phyloP scores from a whole-genome alignment of 2,329 filamentous ascomycete genomes.

The Penicillium thymicola region DNA sequence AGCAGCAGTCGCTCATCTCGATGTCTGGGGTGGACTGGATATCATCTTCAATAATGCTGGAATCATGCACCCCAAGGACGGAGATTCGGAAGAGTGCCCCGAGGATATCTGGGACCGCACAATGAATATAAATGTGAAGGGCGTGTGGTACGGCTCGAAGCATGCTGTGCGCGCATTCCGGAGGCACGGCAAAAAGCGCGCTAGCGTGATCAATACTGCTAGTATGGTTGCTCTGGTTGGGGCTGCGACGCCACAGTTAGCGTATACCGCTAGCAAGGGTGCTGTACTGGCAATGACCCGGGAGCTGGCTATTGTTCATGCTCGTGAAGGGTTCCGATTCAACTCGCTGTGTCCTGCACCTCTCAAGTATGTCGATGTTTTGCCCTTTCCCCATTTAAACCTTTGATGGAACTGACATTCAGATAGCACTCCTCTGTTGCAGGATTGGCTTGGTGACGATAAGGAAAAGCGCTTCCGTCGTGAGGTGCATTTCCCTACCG shows the following conservation, averaged over 20 bases:
- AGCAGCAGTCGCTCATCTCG: slow-evolving; percentile 68
- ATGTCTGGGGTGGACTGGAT: slow-evolving; percentile 83
- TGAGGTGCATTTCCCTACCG: slow-evolving; percentile 84
- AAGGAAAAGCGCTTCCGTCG: slow-evolving; percentile 73
- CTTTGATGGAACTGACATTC: slow-evolving; percentile 24
- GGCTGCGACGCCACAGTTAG: slow-evolving; percentile 81
- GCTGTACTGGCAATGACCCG: slow-evolving; percentile 86
- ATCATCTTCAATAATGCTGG: slow-evolving; percentile 97
- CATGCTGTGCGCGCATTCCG: slow-evolving; percentile 81
- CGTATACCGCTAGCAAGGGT: slow-evolving; percentile 92
- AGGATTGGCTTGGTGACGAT: slow-evolving; percentile 92
- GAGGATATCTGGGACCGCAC: slow-evolving; percentile 94
- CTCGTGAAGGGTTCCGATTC: slow-evolving; percentile 83
- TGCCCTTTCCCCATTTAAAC: neutral
- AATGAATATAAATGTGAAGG: slow-evolving; percentile 93
- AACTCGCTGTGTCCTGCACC: slow-evolving; percentile 88
- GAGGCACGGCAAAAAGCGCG: slow-evolving; percentile 72
- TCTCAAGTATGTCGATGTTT: slow-evolving; percentile 59
- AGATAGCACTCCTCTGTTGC: slow-evolving; percentile 71
- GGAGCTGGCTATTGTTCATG: slow-evolving; percentile 88
- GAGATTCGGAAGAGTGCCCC: slow-evolving; percentile 75
- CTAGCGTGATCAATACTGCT: slow-evolving; percentile 87
- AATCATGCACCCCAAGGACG: slow-evolving; percentile 87
- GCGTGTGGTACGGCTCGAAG: slow-evolving; percentile 93
- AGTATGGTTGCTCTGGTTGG: slow-evolving; percentile 85